Evolutionary conservation across 176 grass and related monocot genomes (phyloP).

Genomic region (Oryza glumipatula): DNA sequence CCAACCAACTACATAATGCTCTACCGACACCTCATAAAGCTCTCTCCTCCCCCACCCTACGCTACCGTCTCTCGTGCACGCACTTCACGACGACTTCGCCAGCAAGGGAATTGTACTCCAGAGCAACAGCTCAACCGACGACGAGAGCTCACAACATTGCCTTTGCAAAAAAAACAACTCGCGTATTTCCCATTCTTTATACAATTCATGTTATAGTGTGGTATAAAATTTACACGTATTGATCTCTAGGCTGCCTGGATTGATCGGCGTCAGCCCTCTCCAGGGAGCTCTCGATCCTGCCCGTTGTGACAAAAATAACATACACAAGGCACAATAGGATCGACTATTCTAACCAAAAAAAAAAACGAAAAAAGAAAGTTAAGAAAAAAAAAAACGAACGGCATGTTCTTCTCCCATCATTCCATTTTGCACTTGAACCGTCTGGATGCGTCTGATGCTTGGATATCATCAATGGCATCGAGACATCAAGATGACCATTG

Average conservation of each 20-base stretch:
- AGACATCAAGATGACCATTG: constrained; percentile 74
- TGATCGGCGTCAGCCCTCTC: constrained; percentile 2
- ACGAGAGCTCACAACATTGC: background rate
- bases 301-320: constrained; percentile 54
- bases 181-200: constrained; percentile 36
- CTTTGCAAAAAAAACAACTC: constrained; percentile 35
- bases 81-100: background rate
- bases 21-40: too few relatives aligned
- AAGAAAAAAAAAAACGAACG: background rate
- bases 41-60: background rate
- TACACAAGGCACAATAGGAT: constrained; percentile 63
- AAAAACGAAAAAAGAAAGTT: constrained; percentile 1
- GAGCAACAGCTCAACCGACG: background rate
- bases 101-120: background rate
- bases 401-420: constrained; percentile 12
- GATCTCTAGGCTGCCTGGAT: constrained; percentile 32
- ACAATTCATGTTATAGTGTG: constrained; percentile 45
- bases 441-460: constrained; percentile 32
- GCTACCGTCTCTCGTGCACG: background rate
- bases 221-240: constrained; percentile 54
- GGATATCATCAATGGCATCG: constrained; percentile 35
- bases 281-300: constrained; percentile 44
- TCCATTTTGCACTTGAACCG: constrained; percentile 33
- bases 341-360: constrained; percentile 49
- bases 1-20: too few relatives aligned